Base-by-base conservation (phyloP, 768 basidiomycete genomes). In the Boletus patriciae region DNA sequence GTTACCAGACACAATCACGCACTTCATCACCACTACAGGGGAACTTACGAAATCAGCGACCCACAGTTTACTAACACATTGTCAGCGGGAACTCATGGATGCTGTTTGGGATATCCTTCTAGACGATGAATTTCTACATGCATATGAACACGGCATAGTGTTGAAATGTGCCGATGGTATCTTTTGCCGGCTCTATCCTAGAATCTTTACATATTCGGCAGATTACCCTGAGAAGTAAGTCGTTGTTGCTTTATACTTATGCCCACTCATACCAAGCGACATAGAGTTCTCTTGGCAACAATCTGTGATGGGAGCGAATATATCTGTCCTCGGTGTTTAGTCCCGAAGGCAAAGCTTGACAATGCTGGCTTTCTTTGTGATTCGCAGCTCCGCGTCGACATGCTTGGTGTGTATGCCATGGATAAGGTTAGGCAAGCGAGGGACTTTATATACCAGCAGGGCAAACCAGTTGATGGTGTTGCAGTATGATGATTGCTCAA, bases 251-350 rank as follows among this genome's bases (percentile, higher is more conserved):
- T 6, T n/a, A 38, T 38, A 8, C 18, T 18, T 38, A 38, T 8
- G 7, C 2, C 18, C 37, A 4, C 37, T 38, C 18, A 38, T 18
- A n/a, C 18, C 16, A 29, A 7, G 27, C 9, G 76, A 78, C 46
- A 36, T 77, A 49, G 48, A 29, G 48, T 50, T 40, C 19, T 41
- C 1, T 16, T 50, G 27, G 49, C 27, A 3, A 50, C 27, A 4
- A 50, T 50, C 0, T 13, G n/a, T 31, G 49, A 50, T 5, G 49
- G 49, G 40, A 40, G 49, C 5, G 6, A n/a, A 40, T 29, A 40
- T 50, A n/a, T 50, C 4, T 50, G 49, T 40, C 27, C 37, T 7
- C 27, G 25, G 15, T 50, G 38, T 50, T 16, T 50, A 11, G 12
- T 38, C 38, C 38, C 4, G 4, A 50, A 50, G 15, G 6, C 27